phyloP scores from a whole-genome alignment of 129 eudicot species.

The Calendula officinalis region DNA sequence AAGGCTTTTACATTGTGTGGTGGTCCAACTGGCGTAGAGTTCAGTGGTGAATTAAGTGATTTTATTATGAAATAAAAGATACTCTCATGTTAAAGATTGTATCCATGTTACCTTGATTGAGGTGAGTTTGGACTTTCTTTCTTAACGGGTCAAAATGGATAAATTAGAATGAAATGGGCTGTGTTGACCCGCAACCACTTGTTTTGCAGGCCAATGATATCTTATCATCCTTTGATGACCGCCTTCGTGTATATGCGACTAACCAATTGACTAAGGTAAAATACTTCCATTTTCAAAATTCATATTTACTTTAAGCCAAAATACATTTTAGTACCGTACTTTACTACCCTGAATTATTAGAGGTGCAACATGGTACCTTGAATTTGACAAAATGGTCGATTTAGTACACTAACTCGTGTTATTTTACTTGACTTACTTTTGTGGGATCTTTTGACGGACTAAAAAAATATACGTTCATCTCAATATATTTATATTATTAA shows the following conservation, averaged over 20 bases:
- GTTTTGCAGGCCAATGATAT: slow-evolving; percentile 86
- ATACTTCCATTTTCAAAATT: neutral
- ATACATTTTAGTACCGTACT: too few species aligned
- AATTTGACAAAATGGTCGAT: too few species aligned
- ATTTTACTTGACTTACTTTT: too few species aligned
- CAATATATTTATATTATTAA: too few species aligned
- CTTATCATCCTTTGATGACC: slow-evolving; percentile 90
- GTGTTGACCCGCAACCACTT: neutral
- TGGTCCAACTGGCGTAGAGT: slow-evolving; percentile 99
- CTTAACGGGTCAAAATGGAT: neutral
- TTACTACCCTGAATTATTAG: too few species aligned
- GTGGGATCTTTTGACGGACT: too few species aligned
- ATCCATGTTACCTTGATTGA: slow-evolving; percentile 89
- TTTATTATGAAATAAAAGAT: slow-evolving; percentile 77
- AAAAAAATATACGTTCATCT: too few species aligned
- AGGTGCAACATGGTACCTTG: too few species aligned
- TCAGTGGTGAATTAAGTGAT: slow-evolving; percentile 98
- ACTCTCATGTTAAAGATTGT: slow-evolving; percentile 86
- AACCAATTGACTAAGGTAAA: slow-evolving; percentile 81
- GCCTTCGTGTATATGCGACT: slow-evolving; percentile 78
- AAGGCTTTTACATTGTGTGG: slow-evolving; percentile 89
- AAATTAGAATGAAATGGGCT: neutral
- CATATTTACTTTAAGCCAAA: too few species aligned
- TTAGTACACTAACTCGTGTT: too few species aligned
- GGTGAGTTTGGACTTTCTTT: slow-evolving; percentile 46